phyloP scores from a whole-genome alignment of 306 rosid species.

The Comarum palustre region DNA sequence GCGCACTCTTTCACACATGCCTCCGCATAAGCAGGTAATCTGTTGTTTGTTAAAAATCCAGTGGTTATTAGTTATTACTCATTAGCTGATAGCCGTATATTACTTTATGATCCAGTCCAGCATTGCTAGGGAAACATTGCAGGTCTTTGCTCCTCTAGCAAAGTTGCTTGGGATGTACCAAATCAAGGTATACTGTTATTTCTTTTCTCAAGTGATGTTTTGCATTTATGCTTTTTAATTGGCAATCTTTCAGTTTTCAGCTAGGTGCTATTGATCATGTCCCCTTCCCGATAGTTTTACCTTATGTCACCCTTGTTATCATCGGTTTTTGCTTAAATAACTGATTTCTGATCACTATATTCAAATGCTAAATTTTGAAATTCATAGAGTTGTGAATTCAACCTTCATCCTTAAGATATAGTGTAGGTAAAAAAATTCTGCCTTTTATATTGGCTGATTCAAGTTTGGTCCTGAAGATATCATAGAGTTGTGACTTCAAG shows the following conservation, averaged over 20 bases:
- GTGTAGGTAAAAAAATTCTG: background rate
- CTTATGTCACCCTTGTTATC: background rate
- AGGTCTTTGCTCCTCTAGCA: constrained; percentile 99
- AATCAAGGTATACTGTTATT: constrained; percentile 66
- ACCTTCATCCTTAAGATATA: background rate
- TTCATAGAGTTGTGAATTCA: background rate
- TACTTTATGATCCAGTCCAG: constrained; percentile 57
- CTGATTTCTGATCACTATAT: background rate
- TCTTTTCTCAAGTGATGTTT: background rate
- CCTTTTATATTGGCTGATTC: background rate
- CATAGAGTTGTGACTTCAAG: background rate
- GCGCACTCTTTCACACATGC: constrained; percentile 98
- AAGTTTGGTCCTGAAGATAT: background rate
- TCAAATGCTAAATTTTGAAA: constrained; percentile 6
- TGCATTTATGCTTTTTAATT: constrained; percentile 2
- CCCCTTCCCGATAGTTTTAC: background rate
- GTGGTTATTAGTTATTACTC: constrained; percentile 9
- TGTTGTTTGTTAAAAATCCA: constrained; percentile 27
- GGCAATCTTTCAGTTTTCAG: background rate
- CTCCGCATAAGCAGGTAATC: constrained; percentile 91
- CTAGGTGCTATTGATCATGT: background rate
- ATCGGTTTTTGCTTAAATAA: background rate
- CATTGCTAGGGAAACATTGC: constrained; percentile 92
- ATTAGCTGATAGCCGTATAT: constrained; percentile 20
- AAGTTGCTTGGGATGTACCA: constrained; percentile 99